Base-by-base conservation (phyloP, 2,329 filamentous ascomycete species). In the Arthrocladium fulminans region DNA sequence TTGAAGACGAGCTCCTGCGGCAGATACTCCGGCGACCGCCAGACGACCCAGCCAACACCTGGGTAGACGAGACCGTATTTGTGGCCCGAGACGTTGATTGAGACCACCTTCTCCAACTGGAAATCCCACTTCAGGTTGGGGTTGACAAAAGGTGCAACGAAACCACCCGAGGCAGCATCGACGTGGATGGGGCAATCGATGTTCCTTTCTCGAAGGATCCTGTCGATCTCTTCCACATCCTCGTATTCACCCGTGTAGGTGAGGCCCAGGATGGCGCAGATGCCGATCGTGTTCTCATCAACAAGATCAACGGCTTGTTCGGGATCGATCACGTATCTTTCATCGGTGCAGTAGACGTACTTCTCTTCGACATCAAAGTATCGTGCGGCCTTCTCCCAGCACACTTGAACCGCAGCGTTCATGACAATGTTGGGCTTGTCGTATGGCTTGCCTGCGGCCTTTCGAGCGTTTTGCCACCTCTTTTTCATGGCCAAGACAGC, bases 221-320 rank as follows among this genome's bases (percentile, higher is more conserved):
- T 88, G 60, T 95, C 96, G 67, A 97, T 85, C 9, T 77, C 81
- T 73, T 95, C 90, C 62, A 89, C 83, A 60, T 96, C 88, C 69
- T 96, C 90, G 60, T 97, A 94, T 71, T 96, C 85, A 53, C 90
- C 90, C 0, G 90, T 96, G 68, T 96, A 96, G 0, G 90, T 97
- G 2, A 88, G 92, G 7, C 89, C 90, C 2, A 97, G 69, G 57
- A 97, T 96, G 49, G 81, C 77, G 62, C 88, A 95, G 60, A 96
- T 96, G 51, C 90, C 90, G 60, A 97, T 96, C 2, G 80, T 83
- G 65, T 83, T 83, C 67, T 83, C 79, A 52, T 83, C 80, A 5
- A 81, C 67, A 22, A 83, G 63, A 45, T 79, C 71, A 12, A 83
- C 75, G 2, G 76, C 75, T 63, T 81, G 66, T 61, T 80, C 67